Conservation (phyloP, 495 filamentous ascomycete genomes). For the Pyrenula massariospora region DNA sequence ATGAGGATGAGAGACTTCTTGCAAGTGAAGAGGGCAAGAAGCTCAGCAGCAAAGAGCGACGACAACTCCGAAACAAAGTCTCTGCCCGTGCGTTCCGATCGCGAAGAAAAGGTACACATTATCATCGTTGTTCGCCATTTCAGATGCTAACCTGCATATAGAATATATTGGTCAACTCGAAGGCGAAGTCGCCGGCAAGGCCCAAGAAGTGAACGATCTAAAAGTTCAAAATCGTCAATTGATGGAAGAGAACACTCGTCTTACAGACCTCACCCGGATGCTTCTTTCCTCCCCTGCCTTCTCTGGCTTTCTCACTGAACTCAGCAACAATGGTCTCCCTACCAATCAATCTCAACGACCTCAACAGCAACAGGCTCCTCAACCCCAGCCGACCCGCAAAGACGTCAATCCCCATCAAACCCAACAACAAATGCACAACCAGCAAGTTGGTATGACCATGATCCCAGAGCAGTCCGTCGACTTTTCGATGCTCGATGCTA, state of each 20-base stretch:
- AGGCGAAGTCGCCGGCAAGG: conserved; percentile 61
- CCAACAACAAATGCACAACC: conserved; percentile 36
- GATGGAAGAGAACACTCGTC: conserved; percentile 66
- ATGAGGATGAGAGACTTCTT: conserved; percentile 87
- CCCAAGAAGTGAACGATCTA: conserved; percentile 60
- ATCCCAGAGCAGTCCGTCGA: conserved; percentile 65
- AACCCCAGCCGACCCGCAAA: conserved; percentile 34
- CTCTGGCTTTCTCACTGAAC: conserved; percentile 64
- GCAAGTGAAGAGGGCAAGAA: conserved; percentile 97
- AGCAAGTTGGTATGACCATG: conserved; percentile 60
- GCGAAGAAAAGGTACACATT: conserved; percentile 76
- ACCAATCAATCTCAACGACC: conserved; percentile 20
- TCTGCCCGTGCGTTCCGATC: conserved; percentile 94
- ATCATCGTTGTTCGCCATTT: conserved; percentile 2
- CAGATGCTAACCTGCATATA: conserved; percentile 40
- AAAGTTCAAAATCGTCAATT: conserved; percentile 60
- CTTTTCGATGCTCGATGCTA: conserved; percentile 46
- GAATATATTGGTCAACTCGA: conserved; percentile 95
- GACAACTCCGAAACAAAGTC: conserved; percentile 95
- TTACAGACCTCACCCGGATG: conserved; percentile 66
- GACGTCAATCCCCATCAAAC: conserved; percentile 50
- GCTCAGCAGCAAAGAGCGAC: conserved; percentile 83
- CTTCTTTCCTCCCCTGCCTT: conserved; percentile 82
- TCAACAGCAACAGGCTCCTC: conserved; percentile 14
- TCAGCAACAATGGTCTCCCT: conserved; percentile 41